These are phyloP conservation scores for Kalanchoe fedtschenkoi DNA, from an alignment of 164 flowering plant species.

Conservation along the genomic window DNA sequence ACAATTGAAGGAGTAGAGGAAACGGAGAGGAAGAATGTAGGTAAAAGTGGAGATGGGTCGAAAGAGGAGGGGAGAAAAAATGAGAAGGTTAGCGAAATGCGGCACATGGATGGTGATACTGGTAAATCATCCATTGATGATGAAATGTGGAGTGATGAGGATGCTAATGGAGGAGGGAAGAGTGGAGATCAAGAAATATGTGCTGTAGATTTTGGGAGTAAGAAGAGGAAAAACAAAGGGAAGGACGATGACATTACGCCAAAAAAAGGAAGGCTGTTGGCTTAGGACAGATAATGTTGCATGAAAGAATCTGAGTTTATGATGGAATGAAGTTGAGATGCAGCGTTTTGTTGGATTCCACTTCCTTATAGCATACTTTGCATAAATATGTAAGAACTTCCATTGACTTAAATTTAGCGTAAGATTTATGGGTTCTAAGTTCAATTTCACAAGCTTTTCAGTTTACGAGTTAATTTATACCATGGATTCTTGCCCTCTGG, in stretches of 20 bases:
- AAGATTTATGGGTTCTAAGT: too few relatives aligned
- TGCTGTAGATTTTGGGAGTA: background rate
- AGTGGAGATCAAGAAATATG: background rate
- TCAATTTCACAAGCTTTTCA: too few relatives aligned
- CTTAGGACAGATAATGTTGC: background rate
- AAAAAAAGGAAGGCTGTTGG: background rate
- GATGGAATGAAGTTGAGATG: background rate
- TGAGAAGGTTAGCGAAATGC: constrained; percentile 23
- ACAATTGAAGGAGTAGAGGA: constrained; percentile 38
- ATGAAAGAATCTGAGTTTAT: background rate
- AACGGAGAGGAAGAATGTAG: constrained; percentile 11
- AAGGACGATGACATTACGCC: background rate
- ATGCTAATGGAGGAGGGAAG: background rate
- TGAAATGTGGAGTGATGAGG: background rate
- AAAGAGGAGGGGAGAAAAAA: constrained; percentile 10
- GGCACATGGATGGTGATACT: constrained; percentile 49
- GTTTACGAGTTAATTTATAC: too few relatives aligned
- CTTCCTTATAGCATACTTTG: background rate
- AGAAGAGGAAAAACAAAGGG: background rate
- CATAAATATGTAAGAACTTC: background rate
- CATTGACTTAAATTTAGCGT: background rate
- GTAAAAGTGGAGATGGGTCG: constrained; percentile 4
- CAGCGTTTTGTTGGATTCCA: background rate
- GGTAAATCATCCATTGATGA: background rate
- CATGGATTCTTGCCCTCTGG: too few relatives aligned